phyloP scores from a whole-genome alignment of 306 rosid genomes.

The Quercus mongolica region DNA sequence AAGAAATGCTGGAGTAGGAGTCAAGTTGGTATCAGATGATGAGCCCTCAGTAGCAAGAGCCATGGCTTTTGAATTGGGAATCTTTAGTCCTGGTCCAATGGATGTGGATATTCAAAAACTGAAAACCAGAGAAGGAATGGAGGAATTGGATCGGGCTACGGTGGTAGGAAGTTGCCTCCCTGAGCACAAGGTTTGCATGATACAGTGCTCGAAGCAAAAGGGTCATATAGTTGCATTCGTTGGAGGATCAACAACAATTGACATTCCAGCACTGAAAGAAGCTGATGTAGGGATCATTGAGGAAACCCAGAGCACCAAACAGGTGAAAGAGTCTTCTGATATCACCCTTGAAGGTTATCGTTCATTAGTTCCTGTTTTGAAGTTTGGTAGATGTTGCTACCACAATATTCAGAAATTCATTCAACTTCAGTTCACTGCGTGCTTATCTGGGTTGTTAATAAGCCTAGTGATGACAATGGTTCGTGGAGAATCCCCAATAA shows the following conservation, averaged over 20 bases:
- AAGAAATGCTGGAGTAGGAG: constrained; percentile 12
- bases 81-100: not conserved
- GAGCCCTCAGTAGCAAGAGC: constrained; percentile 23
- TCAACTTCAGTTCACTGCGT: constrained; percentile 45
- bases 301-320: not conserved
- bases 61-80: constrained; percentile 44
- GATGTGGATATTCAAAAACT: constrained; percentile 11
- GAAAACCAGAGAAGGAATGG: not conserved
- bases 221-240: constrained; percentile 52
- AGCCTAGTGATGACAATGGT: constrained; percentile 31
- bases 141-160: constrained; percentile 17
- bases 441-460: constrained; percentile 42
- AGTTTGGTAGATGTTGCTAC: constrained; percentile 34
- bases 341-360: constrained; percentile 15
- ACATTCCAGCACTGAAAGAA: constrained; percentile 29
- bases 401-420: constrained; percentile 53
- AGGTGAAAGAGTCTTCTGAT: constrained; percentile 25
- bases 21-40: constrained; percentile 57
- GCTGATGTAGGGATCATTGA: constrained; percentile 50
- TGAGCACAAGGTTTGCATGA: constrained; percentile 42
- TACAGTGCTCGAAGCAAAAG: constrained; percentile 17
- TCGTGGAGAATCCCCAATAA: constrained; percentile 55
- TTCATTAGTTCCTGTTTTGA: constrained; percentile 24
- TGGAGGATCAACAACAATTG: constrained; percentile 36
- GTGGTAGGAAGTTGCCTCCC: constrained; percentile 43